Conservation (phyloP, 768 basidiomycete genomes). For the Naganishia vaughanmartiniae region DNA sequence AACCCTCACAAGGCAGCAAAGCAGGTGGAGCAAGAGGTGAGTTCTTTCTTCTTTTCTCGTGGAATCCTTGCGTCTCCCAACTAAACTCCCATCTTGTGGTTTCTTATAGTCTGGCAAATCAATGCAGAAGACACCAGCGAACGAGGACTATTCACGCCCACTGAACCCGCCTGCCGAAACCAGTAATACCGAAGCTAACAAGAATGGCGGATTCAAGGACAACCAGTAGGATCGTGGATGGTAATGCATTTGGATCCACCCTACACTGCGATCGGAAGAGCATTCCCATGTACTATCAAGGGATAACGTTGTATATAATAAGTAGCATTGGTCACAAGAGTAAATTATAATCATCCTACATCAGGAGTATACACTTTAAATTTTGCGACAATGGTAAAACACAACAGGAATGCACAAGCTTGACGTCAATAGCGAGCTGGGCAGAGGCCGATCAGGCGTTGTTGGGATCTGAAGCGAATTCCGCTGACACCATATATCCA, state of each 20-base stretch:
- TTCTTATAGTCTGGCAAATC: constrained; percentile 4
- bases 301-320: constrained; percentile 13
- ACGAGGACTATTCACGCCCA: constrained; percentile 19
- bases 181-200: constrained; percentile 7
- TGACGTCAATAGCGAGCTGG: no score
- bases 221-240: constrained; percentile 1
- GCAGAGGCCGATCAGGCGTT: background rate
- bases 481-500: no score
- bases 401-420: no score
- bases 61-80: background rate
- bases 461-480: background rate
- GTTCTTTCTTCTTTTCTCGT: constrained; percentile 21
- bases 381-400: no score
- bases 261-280: no score
- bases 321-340: background rate
- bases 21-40: constrained; percentile 48
- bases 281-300: background rate
- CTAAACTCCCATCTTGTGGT: background rate
- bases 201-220: constrained; percentile 14
- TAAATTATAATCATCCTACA: background rate
- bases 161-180: constrained; percentile 6
- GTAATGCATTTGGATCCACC: background rate
- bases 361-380: no score
- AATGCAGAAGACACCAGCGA: constrained; percentile 21
- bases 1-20: constrained; percentile 43